Evolutionary conservation across 2,329 filamentous ascomycete genomes (phyloP), one percentile per base, ranked within the genome.

Genomic region (Ceratocystis papillata): DNA sequence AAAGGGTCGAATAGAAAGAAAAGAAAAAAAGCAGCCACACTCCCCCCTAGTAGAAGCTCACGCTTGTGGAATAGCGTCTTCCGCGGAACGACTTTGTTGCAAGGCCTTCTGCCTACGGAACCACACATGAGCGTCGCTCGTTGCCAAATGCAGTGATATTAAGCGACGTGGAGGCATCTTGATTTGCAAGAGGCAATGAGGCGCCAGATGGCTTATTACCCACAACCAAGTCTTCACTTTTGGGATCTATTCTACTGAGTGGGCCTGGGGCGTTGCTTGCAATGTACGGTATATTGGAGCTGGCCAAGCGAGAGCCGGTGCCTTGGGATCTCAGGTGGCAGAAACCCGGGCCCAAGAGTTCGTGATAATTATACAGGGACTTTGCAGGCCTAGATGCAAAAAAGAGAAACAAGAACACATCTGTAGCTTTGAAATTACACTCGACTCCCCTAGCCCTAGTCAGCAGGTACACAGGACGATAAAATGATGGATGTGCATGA

Each of bases 251-350:
- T 57, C 30, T 6, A 8, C 5, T 30, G 10, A 12, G 53, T 17
- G 53, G 25, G 22, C 53, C 53, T 30, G 53, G n/a, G 46, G 46
- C 46, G 46, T 50, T 6, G 46, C 17, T 22, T 8, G 20, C 20
- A 4, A 4, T 5, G 20, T n/a, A 10, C n/a, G n/a, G 46, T 50
- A 53, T 59, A 59, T 33, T 33, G 5, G 20, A 59, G 53, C 12
- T 59, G 15, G 28, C 1, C 7, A 59, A 33, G 53, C 53, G 53
- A 59, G 53, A 59, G 53, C 53, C 53, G 53, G 15, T 59, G 28
- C 53, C 53, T 59, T 37, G 53, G 53, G 53, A 30, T 59, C 33
- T 59, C 53, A 59, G 53, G 53, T 59, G 53, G 53, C 7, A 33
- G 53, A 33, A 12, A 37, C 2, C 33, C 37, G 8, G 37, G 10